A percentile compares a stretch with the other conserved stretches of the same genome.
Evolutionary conservation across 495 filamentous ascomycete species (phyloP).

Genomic region (Oidiodendron maius): DNA sequence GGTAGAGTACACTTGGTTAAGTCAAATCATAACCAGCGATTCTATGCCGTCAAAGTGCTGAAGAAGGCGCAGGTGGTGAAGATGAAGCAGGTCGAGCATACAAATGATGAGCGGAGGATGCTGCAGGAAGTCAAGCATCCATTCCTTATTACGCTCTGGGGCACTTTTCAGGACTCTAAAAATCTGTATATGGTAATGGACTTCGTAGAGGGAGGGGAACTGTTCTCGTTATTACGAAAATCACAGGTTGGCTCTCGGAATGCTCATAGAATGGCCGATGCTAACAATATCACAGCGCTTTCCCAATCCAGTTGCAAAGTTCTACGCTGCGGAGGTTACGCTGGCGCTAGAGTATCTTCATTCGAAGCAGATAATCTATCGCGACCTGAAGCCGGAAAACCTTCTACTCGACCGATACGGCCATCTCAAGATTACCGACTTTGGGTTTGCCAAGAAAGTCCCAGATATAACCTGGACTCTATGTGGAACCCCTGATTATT

Average conservation of each 20-base stretch:
- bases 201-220: constrained; percentile 97
- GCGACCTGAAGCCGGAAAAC: constrained; percentile 96
- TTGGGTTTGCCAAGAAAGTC: constrained; percentile 97
- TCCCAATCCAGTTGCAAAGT: constrained; percentile 97
- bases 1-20: constrained; percentile 94
- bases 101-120: constrained; percentile 95
- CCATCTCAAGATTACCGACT: constrained; percentile 97
- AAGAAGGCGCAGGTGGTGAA: constrained; percentile 98
- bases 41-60: constrained; percentile 96
- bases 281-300: constrained; percentile 64
- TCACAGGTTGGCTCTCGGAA: constrained; percentile 77
- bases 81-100: constrained; percentile 99
- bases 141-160: constrained; percentile 96
- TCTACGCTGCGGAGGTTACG: constrained; percentile 97
- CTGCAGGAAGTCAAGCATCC: constrained; percentile 91
- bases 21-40: constrained; percentile 93
- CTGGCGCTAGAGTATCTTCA: constrained; percentile 96
- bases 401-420: constrained; percentile 91
- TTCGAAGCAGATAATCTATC: constrained; percentile 89
- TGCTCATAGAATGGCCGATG: background rate
- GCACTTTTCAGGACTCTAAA: constrained; percentile 90
- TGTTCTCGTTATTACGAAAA: constrained; percentile 92
- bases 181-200: constrained; percentile 99
- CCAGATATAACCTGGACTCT: constrained; percentile 99
- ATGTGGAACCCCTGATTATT: constrained; percentile 97